Evolutionary conservation across 2,329 filamentous ascomycete species (phyloP).

Genomic region (Fusarium cicatricum): DNA sequence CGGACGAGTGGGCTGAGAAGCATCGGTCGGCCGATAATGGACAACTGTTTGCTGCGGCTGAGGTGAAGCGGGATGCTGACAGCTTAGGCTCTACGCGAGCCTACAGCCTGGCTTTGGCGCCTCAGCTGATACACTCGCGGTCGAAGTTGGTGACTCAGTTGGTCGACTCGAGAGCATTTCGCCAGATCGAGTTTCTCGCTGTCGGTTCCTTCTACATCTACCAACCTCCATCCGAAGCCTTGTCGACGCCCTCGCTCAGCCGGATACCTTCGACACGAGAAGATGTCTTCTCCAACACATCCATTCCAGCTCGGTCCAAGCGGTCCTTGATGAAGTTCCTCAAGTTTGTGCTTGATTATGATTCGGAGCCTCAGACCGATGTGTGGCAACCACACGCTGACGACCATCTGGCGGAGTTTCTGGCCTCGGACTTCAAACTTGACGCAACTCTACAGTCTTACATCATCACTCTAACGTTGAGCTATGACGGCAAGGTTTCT

Average conservation of each 20-base stretch:
- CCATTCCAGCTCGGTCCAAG: constrained; percentile 82
- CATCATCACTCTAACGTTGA: constrained; percentile 74
- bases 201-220: constrained; percentile 93
- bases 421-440: constrained; percentile 70
- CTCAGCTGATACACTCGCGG: constrained; percentile 85
- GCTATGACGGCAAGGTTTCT: constrained; percentile 68
- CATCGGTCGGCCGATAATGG: constrained; percentile 40
- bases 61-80: constrained; percentile 49
- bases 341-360: constrained; percentile 81
- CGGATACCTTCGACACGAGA: constrained; percentile 90
- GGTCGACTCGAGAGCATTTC: constrained; percentile 88
- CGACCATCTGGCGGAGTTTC: constrained; percentile 65
- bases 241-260: constrained; percentile 55
- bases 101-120: constrained; percentile 85
- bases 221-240: constrained; percentile 47
- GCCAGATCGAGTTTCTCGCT: constrained; percentile 91
- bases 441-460: constrained; percentile 72
- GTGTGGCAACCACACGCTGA: constrained; percentile 67
- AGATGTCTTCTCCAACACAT: constrained; percentile 84
- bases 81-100: constrained; percentile 71
- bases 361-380: constrained; percentile 62
- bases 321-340: constrained; percentile 92
- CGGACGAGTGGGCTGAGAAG: constrained; percentile 73
- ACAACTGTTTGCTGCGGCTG: constrained; percentile 40
- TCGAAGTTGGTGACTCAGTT: constrained; percentile 80